Base-by-base conservation (phyloP, 2,329 filamentous ascomycete genomes). In the Colletotrichum sp. region DNA sequence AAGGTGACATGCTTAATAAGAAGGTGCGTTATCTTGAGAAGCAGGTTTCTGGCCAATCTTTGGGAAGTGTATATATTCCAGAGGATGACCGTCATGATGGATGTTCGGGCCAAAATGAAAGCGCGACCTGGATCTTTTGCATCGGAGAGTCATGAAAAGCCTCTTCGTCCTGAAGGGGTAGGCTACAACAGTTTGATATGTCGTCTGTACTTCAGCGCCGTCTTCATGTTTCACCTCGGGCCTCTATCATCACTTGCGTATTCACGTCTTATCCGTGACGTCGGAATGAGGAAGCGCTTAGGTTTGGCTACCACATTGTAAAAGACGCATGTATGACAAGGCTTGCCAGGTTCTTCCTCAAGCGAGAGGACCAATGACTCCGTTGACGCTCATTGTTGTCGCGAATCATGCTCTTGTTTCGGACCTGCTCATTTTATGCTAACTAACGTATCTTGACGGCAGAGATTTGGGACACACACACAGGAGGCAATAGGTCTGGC, bases 221-320 rank as follows among this genome's bases (percentile, higher is more conserved):
- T 48, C 9, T 48, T n/a, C 0, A 4, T 21, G 0, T 21, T 21
- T 52, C 6, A 0, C 6, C 43, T 52, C 2, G 4, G 3, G 10
- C 10, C 43, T 52, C 43, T 52, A 4, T 52, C 43, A 0, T 3
- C 43, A 12, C n/a, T 21, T 52, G 2, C 4, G 43, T 52, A 21
- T 52, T 21, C 10, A 13, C 3, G n/a, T 2, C 43, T 3, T 7
- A 7, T 52, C 0, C 6, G n/a, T 13, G 6, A 13, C 0, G 43
- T 52, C 12, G 43, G 0, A 21, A 52, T 21, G 43, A 52, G 43
- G n/a, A 1, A 52, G 9, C 8, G 9, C 43, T 1, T 13, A 2
- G 43, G 7, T 52, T 10, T 0, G 10, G n/a, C 12, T 21, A 0
- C 43, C 0, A 21, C 2, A 21, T 21, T 48, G 0, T 7, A 0